Evolutionary conservation across 2,329 filamentous ascomycete species (phyloP).

Genomic region (Fusarium anguioides): DNA sequence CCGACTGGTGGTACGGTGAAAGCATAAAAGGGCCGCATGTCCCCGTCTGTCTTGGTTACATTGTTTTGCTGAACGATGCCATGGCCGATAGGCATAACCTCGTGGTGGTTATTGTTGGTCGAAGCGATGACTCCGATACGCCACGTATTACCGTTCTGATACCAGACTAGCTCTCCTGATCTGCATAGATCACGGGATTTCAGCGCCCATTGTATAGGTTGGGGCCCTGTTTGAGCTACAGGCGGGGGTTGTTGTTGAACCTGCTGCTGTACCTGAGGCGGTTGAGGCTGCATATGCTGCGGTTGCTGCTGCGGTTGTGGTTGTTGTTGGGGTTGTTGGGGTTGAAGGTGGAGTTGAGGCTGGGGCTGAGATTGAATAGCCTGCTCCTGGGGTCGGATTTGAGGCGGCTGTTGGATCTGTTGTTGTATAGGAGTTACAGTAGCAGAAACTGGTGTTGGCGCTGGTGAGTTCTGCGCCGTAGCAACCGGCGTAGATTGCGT

Average conservation of each 20-base stretch:
- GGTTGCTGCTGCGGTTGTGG: constrained; percentile 21
- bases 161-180: constrained; percentile 64
- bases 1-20: constrained; percentile 61
- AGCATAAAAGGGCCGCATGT: constrained; percentile 63
- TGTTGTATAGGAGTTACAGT: constrained; percentile 23
- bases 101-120: constrained; percentile 47
- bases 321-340: constrained; percentile 13
- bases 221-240: constrained; percentile 33
- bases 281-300: constrained; percentile 19
- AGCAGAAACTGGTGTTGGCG: constrained; percentile 23
- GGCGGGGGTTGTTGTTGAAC: constrained; percentile 37
- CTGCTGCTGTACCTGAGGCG: constrained; percentile 29
- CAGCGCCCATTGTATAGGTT: constrained; percentile 47
- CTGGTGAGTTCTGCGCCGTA: constrained; percentile 36
- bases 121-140: constrained; percentile 59
- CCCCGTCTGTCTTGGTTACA: constrained; percentile 53
- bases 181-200: constrained; percentile 56
- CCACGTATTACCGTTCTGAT: constrained; percentile 59
- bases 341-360: constrained; percentile 26
- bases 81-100: constrained; percentile 57
- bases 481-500: constrained; percentile 29
- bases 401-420: constrained; percentile 19
- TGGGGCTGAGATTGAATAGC: constrained; percentile 14
- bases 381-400: constrained; percentile 23
- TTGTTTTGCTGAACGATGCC: constrained; percentile 52